Evolutionary conservation across 306 rosid species (phyloP).

Genomic region (Vigna trinervia): DNA sequence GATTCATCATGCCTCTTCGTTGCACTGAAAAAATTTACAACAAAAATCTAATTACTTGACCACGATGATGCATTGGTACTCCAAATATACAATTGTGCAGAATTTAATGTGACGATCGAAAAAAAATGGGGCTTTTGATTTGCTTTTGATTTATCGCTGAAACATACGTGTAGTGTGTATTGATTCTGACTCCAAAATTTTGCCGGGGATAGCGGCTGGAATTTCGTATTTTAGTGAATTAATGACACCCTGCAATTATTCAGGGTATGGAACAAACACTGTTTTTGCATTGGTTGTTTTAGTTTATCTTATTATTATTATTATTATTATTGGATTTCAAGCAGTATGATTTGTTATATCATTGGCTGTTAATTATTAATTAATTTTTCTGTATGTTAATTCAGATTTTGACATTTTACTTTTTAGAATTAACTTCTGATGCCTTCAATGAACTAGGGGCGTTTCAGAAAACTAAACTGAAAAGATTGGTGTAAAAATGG

Average conservation of each 20-base stretch:
- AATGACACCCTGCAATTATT: slow-evolving; percentile 12
- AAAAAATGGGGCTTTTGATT: not conserved
- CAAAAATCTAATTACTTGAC: not conserved
- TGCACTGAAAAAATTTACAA: not conserved
- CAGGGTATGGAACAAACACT: not conserved
- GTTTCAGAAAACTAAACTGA: too few species aligned
- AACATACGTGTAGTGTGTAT: too few species aligned
- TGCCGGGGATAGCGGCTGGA: not conserved
- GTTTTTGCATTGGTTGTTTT: not conserved
- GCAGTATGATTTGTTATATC: not conserved
- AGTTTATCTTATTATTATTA: not conserved
- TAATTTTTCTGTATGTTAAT: not conserved
- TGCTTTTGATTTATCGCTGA: not conserved
- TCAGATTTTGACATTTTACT: not conserved
- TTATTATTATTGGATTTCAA: not conserved
- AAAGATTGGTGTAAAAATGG: too few species aligned
- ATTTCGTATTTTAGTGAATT: not conserved
- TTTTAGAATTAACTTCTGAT: not conserved
- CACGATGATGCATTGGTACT: not conserved
- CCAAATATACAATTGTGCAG: not conserved
- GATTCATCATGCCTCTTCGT: not conserved
- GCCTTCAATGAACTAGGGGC: too few species aligned
- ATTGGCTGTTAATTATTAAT: not conserved
- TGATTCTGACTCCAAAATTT: not conserved
- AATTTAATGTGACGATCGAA: not conserved